These are phyloP conservation scores for Fagus sylvatica DNA, from an alignment of 306 rosid species.

Conservation along the genomic window DNA sequence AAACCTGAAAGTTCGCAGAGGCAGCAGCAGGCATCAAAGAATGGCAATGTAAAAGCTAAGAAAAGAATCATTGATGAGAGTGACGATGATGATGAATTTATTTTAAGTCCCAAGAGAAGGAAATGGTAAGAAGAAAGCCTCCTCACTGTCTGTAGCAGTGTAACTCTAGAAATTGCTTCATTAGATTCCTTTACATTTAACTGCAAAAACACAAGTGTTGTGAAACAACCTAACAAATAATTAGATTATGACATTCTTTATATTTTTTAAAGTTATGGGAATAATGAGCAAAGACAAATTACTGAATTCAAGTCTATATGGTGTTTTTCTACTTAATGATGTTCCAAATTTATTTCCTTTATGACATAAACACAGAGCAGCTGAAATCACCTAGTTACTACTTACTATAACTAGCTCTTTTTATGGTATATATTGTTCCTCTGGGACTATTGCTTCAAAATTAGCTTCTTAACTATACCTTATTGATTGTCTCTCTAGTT, in stretches of 20 bases:
- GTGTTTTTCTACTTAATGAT: constrained; percentile 6
- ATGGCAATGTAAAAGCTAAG: constrained; percentile 73
- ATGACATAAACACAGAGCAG: neutral
- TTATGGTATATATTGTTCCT: neutral
- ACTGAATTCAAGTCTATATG: constrained; percentile 14
- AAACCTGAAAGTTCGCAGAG: constrained; percentile 66
- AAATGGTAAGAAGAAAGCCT: constrained; percentile 45
- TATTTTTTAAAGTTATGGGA: constrained; percentile 28
- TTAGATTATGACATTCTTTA: constrained; percentile 47
- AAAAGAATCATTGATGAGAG: constrained; percentile 52
- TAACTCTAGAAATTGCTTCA: constrained; percentile 17
- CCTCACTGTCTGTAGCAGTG: constrained; percentile 9
- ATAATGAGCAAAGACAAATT: constrained; percentile 24
- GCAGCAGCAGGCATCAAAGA: constrained; percentile 64
- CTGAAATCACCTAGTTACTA: neutral
- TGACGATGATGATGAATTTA: constrained; percentile 55
- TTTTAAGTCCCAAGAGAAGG: constrained; percentile 74
- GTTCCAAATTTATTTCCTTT: constrained; percentile 6
- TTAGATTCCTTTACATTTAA: constrained; percentile 22
- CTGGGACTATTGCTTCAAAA: neutral
- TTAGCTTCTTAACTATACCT: neutral
- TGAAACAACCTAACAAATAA: constrained; percentile 24
- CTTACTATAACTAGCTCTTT: neutral
- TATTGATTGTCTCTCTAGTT: neutral
- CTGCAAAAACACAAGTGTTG: constrained; percentile 6